Percentiles rank a stretch among this genome's conserved stretches.
These are phyloP conservation scores for Suillus decipiens DNA, from an alignment of 768 basidiomycete species.

Conservation along the genomic window DNA sequence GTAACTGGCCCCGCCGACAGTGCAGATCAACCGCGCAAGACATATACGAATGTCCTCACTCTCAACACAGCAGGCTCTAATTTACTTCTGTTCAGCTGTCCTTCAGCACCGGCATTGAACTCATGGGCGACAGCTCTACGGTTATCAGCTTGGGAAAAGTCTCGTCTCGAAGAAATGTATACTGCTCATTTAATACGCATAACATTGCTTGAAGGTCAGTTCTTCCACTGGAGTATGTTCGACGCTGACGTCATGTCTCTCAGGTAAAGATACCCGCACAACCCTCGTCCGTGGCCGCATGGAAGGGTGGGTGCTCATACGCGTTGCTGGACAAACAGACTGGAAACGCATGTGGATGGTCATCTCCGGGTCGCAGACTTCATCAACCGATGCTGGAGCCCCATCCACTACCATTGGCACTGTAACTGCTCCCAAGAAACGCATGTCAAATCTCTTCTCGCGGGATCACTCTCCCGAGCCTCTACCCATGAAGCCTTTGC, in stretches of 20 bases:
- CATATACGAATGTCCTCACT: constrained; percentile 79
- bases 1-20: constrained; percentile 65
- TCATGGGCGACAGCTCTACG: constrained; percentile 94
- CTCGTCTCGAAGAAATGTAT: constrained; percentile 94
- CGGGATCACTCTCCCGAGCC: constrained; percentile 42
- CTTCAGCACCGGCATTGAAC: constrained; percentile 63
- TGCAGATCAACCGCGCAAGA: constrained; percentile 48
- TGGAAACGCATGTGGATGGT: constrained; percentile 94
- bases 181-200: constrained; percentile 91
- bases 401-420: constrained; percentile 16
- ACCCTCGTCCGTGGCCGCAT: constrained; percentile 71
- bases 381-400: constrained; percentile 28
- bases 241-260: constrained; percentile 27
- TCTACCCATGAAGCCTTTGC: constrained; percentile 38
- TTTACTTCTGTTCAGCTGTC: constrained; percentile 85
- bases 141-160: constrained; percentile 92
- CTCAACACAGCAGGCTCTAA: constrained; percentile 95
- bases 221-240: constrained; percentile 16
- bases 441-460: constrained; percentile 67
- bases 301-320: constrained; percentile 90
- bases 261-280: constrained; percentile 54
- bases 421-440: constrained; percentile 37
- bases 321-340: constrained; percentile 95
- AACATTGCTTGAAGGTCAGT: constrained; percentile 53
- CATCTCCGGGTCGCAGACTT: constrained; percentile 47